Percentiles rank a stretch among this genome's conserved stretches.
phyloP scores from a whole-genome alignment of 345 rosid genomes.

The Kernera saxatilis region DNA sequence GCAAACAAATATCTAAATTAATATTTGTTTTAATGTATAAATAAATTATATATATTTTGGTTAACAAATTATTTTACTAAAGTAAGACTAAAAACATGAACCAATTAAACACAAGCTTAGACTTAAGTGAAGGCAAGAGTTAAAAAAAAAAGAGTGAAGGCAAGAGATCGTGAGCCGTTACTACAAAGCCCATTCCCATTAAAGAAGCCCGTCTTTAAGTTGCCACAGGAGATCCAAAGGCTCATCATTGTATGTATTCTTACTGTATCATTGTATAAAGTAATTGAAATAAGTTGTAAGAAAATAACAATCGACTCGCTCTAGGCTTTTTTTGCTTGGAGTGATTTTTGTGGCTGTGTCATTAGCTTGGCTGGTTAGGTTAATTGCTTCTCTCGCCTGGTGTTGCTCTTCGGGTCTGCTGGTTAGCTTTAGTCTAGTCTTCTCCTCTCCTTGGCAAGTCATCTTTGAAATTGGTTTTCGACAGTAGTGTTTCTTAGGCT shows the following conservation, averaged over 20 bases:
- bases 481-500: too few relatives aligned
- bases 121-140: background rate
- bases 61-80: background rate
- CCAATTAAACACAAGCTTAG: background rate
- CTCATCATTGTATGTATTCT: background rate
- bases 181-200: constrained; percentile 3
- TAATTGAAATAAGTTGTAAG: background rate
- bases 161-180: background rate
- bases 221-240: background rate
- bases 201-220: background rate
- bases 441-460: too few relatives aligned
- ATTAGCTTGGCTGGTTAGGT: too few relatives aligned
- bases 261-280: background rate
- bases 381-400: too few relatives aligned
- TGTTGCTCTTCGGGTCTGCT: too few relatives aligned
- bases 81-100: background rate
- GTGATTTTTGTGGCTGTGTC: too few relatives aligned
- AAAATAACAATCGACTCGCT: background rate
- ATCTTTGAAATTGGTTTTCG: too few relatives aligned
- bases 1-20: too few relatives aligned
- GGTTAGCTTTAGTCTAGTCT: too few relatives aligned
- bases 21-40: too few relatives aligned
- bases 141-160: background rate
- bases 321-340: too few relatives aligned
- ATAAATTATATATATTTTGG: too few relatives aligned